Conservation (phyloP, 768 basidiomycete genomes). For the Xerocomellus chrysenteron region DNA sequence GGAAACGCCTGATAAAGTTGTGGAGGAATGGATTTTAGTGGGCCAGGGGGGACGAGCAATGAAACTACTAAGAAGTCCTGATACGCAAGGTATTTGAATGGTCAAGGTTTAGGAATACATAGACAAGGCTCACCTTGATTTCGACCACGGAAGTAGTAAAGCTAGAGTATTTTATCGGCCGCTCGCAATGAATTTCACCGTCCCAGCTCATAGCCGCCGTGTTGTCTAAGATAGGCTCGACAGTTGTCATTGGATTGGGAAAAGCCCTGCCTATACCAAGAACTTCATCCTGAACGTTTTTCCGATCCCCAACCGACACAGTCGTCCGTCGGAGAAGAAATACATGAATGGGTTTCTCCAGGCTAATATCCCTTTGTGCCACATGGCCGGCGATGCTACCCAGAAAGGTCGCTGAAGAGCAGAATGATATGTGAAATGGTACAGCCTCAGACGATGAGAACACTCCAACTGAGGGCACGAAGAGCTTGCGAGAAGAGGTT, state of each 20-base stretch:
- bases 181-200: constrained; percentile 48
- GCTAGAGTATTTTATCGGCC: constrained; percentile 42
- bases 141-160: constrained; percentile 49
- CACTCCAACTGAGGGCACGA: constrained; percentile 59
- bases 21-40: constrained; percentile 33
- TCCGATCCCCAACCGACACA: constrained; percentile 31
- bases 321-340: constrained; percentile 55
- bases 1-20: constrained; percentile 51
- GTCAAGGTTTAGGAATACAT: background rate
- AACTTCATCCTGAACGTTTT: constrained; percentile 25
- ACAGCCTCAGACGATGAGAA: constrained; percentile 57
- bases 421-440: constrained; percentile 66
- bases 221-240: constrained; percentile 23
- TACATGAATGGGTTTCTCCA: constrained; percentile 42
- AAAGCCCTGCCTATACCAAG: constrained; percentile 49
- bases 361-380: constrained; percentile 5
- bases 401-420: constrained; percentile 44
- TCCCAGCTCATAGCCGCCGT: constrained; percentile 57
- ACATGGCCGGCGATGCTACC: constrained; percentile 8
- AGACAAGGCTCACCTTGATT: constrained; percentile 44
- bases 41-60: constrained; percentile 40
- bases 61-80: constrained; percentile 63
- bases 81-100: constrained; percentile 1
- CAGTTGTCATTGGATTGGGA: constrained; percentile 39
- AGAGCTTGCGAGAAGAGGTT: constrained; percentile 42